Base-by-base conservation (phyloP, 768 basidiomycete species). In the Cystobasidium ongulense region DNA sequence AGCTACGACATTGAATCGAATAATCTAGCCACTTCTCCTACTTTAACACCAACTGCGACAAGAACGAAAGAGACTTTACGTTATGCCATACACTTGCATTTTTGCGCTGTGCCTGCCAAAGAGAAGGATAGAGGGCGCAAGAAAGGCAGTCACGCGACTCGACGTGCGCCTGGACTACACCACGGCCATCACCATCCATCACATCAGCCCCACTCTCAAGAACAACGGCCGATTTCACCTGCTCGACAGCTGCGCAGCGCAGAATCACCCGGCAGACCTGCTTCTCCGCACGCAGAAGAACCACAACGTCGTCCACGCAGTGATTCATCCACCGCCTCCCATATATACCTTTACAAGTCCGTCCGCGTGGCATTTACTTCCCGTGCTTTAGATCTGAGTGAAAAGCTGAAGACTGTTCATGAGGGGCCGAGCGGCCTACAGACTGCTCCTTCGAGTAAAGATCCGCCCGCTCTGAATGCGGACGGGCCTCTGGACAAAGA, bases 311-410 rank as follows among this genome's bases (percentile, higher is more conserved):
- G 65, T 2, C 2, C 63, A 11, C 7, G 68, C 2, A 36, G 50
- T 11, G 54, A 71, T 10, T 53, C 52, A 1, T n/a, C 23, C 1
- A 73, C 61, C 25, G 35, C 71, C 11, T 41, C 72, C n/a, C 74
- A 76, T 65, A 76, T 77, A 66, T 81, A 80, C 76, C 77, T 81
- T 1, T 72, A 81, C 72, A 74, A 75, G 25, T 70, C 75, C 1
- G 67, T 81, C 31, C 77, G 80, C 1, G 66, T 81, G 53, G 78
- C 81, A 15, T 81, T 81, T 62, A 78, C 79, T 3, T 74, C 80
- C 5, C 78, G 78, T 21, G 75, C 76, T 18, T 74, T 79, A 4
- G 79, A 80, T 41, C 46, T 74, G 23, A 70, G 64, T 23, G 78
- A 80, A 63, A 76, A 75, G 66, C 75, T 79, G 3, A 74, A 76